A percentile compares a stretch with the other conserved stretches of the same genome.
Conservation (phyloP, 192 early-diverging fungal genomes). For the Coemansia sp. region DNA sequence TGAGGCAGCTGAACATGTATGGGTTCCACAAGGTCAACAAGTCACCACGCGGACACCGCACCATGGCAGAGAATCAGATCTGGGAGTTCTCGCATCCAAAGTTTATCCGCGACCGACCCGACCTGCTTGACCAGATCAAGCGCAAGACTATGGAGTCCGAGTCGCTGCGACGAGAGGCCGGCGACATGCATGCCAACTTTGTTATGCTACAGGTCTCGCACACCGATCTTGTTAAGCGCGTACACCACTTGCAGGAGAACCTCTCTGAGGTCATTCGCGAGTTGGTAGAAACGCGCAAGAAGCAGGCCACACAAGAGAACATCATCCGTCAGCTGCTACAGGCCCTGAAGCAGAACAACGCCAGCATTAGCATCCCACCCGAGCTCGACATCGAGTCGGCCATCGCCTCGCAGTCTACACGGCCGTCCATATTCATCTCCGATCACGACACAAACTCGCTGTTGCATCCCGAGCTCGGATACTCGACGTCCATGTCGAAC, state of each 20-base stretch:
- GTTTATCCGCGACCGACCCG: slow-evolving; percentile 72
- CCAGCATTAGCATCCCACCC: slow-evolving; percentile 29
- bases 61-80: slow-evolving; percentile 85
- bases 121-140: slow-evolving; percentile 87
- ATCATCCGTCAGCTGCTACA: slow-evolving; percentile 66
- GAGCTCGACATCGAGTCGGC: slow-evolving; percentile 50
- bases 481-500: slow-evolving; percentile 47
- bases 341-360: slow-evolving; percentile 38
- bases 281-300: slow-evolving; percentile 68
- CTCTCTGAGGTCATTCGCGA: slow-evolving; percentile 72
- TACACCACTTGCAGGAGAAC: slow-evolving; percentile 72
- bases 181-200: slow-evolving; percentile 73
- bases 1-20: slow-evolving; percentile 85
- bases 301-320: slow-evolving; percentile 67
- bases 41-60: slow-evolving; percentile 78
- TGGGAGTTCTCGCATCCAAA: slow-evolving; percentile 89
- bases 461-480: slow-evolving; percentile 46
- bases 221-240: slow-evolving; percentile 69
- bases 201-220: slow-evolving; percentile 76
- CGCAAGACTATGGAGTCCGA: slow-evolving; percentile 89
- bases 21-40: slow-evolving; percentile 94
- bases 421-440: slow-evolving; percentile 53
- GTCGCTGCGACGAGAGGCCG: slow-evolving; percentile 66
- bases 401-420: slow-evolving; percentile 42
- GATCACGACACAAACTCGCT: slow-evolving; percentile 54